Evolutionary conservation across 352 stramenopile genomes (phyloP).

Genomic region (Pythium myriotylum): DNA sequence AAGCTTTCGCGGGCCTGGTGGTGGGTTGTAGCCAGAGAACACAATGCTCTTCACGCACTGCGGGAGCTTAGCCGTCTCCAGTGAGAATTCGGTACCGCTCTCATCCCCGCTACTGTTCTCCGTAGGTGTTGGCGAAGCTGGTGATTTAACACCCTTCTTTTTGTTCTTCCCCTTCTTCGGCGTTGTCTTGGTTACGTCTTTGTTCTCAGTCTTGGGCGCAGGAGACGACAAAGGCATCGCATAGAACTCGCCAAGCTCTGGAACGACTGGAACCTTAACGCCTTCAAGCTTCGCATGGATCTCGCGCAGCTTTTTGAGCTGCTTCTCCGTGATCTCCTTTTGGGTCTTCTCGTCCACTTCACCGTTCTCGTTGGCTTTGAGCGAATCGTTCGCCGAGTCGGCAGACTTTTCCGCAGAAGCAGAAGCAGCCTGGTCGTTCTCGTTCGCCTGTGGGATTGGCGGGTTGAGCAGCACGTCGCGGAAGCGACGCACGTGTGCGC

Average conservation of each 20-base stretch:
- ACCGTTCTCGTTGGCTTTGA: conserved; percentile 31
- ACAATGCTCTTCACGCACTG: conserved; percentile 90
- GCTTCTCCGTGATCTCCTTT: conserved; percentile 79
- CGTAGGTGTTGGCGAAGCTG: conserved; percentile 4
- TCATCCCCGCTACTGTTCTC: conserved; percentile 33
- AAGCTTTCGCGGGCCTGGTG: conserved; percentile 90
- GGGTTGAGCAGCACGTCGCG: conserved; percentile 83
- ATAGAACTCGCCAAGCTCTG: conserved; percentile 76
- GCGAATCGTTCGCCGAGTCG: conserved; percentile 21
- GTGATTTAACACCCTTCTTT: conserved; percentile 34
- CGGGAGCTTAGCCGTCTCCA: conserved; percentile 64
- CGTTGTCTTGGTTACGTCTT: conserved; percentile 33
- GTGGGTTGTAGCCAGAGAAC: conserved; percentile 95
- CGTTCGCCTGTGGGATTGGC: conserved; percentile 63
- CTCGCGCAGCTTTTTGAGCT: conserved; percentile 75
- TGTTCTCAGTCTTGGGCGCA: conserved; percentile 24
- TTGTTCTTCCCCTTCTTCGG: conserved; percentile 33
- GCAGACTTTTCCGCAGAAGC: conserved; percentile 15
- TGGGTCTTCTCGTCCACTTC: conserved; percentile 52
- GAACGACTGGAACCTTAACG: conserved; percentile 65
- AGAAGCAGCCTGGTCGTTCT: conserved; percentile 18
- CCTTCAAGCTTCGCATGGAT: conserved; percentile 85
- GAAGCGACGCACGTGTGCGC: conserved; percentile 80
- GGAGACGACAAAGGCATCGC: conserved; percentile 26
- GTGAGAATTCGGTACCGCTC: conserved; percentile 26